phyloP scores from a whole-genome alignment of 192 early-diverging fungal species.

The Backusella mclennaniae region DNA sequence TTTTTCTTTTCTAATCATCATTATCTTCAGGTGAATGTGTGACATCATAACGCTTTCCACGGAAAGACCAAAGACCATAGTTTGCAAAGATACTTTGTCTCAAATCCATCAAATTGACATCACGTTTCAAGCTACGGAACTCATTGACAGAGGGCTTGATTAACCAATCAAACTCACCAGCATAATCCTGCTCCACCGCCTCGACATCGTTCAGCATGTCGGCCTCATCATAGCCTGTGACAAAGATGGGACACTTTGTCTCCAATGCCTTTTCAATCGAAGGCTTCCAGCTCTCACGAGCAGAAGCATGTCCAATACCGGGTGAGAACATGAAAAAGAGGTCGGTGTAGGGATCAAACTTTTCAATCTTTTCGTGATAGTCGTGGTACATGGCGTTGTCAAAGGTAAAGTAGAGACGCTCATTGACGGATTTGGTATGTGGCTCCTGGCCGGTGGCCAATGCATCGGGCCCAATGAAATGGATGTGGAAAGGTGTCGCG shows the following conservation, averaged over 20 bases:
- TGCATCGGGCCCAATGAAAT: constrained; percentile 78
- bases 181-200: constrained; percentile 56
- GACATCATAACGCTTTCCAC: constrained; percentile 81
- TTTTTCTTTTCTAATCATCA: constrained; percentile 12
- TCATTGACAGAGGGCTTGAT: constrained; percentile 64
- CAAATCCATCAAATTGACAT: constrained; percentile 70
- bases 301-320: constrained; percentile 62
- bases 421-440: constrained; percentile 46
- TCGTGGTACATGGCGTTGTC: constrained; percentile 66
- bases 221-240: constrained; percentile 71
- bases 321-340: constrained; percentile 80
- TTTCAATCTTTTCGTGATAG: constrained; percentile 51
- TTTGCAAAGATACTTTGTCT: constrained; percentile 71
- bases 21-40: constrained; percentile 29
- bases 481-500: constrained; percentile 69
- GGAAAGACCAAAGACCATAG: constrained; percentile 79
- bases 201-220: constrained; percentile 63
- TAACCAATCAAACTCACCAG: constrained; percentile 69
- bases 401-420: constrained; percentile 67
- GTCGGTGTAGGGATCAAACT: constrained; percentile 78
- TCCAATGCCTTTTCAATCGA: constrained; percentile 64
- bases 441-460: constrained; percentile 46
- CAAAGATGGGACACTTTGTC: constrained; percentile 78
- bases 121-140: constrained; percentile 70
- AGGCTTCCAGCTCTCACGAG: constrained; percentile 63